Base-by-base conservation (phyloP, 495 filamentous ascomycete genomes). In the Oidiodendron maius region DNA sequence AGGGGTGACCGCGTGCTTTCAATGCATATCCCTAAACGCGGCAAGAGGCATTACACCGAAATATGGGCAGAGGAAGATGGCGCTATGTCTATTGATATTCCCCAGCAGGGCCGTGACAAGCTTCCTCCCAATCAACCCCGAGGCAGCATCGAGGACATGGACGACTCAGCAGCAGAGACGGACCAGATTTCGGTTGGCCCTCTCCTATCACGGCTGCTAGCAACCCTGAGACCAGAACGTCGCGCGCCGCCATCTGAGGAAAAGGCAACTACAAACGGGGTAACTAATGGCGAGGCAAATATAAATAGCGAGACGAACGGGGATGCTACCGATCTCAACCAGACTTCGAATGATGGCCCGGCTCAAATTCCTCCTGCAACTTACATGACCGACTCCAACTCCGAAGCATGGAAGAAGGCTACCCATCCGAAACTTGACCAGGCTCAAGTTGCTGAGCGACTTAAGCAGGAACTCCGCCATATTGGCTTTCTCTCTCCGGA, bases 51-150 rank as follows among this genome's bases (percentile, higher is more conserved):
- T 60, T 97, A 97, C 66, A 82, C 75, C 10, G 89, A 96, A 49
- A 69, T 87, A 3, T 99, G 94, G 94, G 82, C 88, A 1, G 89
- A 94, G 53, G 93, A 98, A 57, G 93, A 98, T 55, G 87, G 87
- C 2, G 64, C 76, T 6, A 82, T 87, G 71, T 77, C 80, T 12
- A 64, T 84, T 16, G 87, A 91, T 51, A 75, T 72, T 9, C 64
- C 71, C 3, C 68, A 71, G 16, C 69, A 75, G 3, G 73, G 75
- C 11, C 70, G 72, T 32, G 81, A 86, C 43, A 81, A 79, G 50
- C 68, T 88, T 1, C 78, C 84, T 13, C 69, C 87, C 1, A 96
- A 96, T 61, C 81, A 93, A 61, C 71, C 89, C 4, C 82, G 87
- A 10, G 93, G 93, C 24, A 87, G 62, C 47, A 86, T 93, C 25